Evolutionary conservation across 805 yeast species (phyloP).

Genomic region (Lipomyces japonicus): DNA sequence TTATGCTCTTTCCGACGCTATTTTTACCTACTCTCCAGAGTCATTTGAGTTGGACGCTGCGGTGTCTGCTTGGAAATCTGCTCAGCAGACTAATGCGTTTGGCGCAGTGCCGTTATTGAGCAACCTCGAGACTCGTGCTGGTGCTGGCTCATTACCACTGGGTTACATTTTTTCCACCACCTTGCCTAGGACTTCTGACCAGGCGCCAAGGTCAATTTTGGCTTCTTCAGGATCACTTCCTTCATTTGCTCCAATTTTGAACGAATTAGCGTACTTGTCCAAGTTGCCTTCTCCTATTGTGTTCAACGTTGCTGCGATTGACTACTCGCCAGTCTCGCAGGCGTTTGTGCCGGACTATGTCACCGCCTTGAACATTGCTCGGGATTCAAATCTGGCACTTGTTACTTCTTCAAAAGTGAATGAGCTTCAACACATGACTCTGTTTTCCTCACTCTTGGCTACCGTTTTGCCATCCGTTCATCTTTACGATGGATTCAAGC

Average conservation of each 20-base stretch:
- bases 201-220: conserved; percentile 46
- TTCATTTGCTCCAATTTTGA: conserved; percentile 61
- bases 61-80: conserved; percentile 56
- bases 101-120: conserved; percentile 61
- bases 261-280: conserved; percentile 36
- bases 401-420: conserved; percentile 59
- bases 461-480: conserved; percentile 58
- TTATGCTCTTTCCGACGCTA: conserved; percentile 36
- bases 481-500: conserved; percentile 76
- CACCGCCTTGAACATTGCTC: conserved; percentile 58
- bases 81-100: conserved; percentile 49
- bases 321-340: conserved; percentile 52
- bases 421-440: conserved; percentile 66
- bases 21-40: conserved; percentile 68
- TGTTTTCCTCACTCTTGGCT: conserved; percentile 59
- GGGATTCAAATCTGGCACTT: conserved; percentile 60
- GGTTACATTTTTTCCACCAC: conserved; percentile 52
- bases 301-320: conserved; percentile 72
- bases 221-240: conserved; percentile 66
- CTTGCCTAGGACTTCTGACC: conserved; percentile 16
- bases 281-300: conserved; percentile 53
- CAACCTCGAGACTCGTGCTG: conserved; percentile 64
- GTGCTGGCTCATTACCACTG: conserved; percentile 74
- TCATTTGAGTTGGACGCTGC: conserved; percentile 58
- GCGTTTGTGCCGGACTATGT: conserved; percentile 62